Percentiles rank a stretch among this genome's conserved stretches.
These are phyloP conservation scores for Coprinellus aureogranulatus DNA, from an alignment of 768 basidiomycete genomes.

Conservation along the genomic window DNA sequence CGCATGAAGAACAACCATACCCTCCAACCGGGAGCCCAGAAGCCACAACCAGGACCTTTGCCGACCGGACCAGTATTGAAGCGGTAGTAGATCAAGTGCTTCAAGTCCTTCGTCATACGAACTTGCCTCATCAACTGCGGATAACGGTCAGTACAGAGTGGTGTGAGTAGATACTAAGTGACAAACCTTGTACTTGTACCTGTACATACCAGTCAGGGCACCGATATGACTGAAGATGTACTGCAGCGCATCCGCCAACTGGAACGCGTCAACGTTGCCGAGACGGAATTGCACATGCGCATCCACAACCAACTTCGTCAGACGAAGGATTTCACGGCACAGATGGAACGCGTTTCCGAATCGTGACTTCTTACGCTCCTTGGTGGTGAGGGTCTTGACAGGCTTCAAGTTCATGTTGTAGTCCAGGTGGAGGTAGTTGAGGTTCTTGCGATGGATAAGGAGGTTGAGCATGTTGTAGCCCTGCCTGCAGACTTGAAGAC, in stretches of 20 bases:
- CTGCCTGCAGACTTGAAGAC: conserved; percentile 96
- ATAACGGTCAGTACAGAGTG: conserved; percentile 3
- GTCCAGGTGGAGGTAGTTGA: conserved; percentile 92
- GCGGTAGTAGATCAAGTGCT: conserved; percentile 96
- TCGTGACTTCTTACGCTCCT: conserved; percentile 99
- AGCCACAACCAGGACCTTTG: conserved; percentile 97
- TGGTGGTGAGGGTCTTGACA: conserved; percentile 94
- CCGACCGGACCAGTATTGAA: conserved; percentile 99
- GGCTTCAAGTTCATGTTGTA: conserved; percentile 99
- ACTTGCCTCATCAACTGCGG: conserved; percentile 95
- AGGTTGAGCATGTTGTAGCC: conserved; percentile 99
- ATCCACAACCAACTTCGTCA: conserved; percentile 98
- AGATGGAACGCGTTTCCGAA: conserved; percentile 99
- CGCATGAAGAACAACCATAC: conserved; percentile 99
- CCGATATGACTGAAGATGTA: conserved; percentile 98
- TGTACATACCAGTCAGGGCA: conserved; percentile 98
- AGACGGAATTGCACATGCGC: conserved; percentile 98
- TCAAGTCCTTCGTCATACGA: conserved; percentile 98
- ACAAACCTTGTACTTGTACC: conserved; percentile 96
- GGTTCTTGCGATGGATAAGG: conserved; percentile 97
- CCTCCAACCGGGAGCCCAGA: conserved; percentile 99
- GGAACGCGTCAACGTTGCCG: conserved; percentile 98
- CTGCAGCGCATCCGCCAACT: conserved; percentile 96
- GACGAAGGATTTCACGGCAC: conserved; percentile 94
- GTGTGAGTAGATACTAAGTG: not conserved